These are phyloP conservation scores for Eutrema heterophyllum DNA, from an alignment of 345 rosid species.

Conservation along the genomic window DNA sequence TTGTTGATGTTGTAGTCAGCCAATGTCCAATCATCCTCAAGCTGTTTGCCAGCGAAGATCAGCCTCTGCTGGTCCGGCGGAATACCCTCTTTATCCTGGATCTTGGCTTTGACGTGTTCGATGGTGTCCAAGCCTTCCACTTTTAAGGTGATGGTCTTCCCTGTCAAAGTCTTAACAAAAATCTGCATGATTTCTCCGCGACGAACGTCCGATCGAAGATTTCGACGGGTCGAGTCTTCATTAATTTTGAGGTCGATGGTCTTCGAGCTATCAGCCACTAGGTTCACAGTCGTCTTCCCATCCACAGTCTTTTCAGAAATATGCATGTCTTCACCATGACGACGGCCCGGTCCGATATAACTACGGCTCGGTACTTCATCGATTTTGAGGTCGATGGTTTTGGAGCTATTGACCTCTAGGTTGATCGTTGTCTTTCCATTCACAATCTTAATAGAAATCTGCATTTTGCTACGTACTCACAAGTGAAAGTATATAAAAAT, in stretches of 20 bases:
- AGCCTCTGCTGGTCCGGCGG: neutral
- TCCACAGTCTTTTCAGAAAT: neutral
- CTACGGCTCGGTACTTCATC: neutral
- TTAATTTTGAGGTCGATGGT: neutral
- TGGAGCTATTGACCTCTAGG: neutral
- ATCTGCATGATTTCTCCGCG: neutral
- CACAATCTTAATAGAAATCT: neutral
- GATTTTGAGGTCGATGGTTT: neutral
- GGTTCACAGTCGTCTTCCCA: neutral
- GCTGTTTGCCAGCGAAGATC: neutral
- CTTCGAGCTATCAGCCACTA: neutral
- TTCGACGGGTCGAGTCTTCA: neutral
- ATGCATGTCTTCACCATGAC: neutral
- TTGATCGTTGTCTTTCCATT: neutral
- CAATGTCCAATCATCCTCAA: neutral
- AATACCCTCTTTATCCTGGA: neutral
- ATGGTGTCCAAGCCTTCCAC: neutral
- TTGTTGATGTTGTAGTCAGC: neutral
- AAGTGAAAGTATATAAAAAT: neutral
- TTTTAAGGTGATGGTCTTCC: neutral
- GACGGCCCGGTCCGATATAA: neutral
- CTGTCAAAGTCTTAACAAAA: neutral
- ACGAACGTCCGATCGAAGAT: neutral
- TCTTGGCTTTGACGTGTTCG: neutral
- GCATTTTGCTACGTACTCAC: neutral